These are phyloP conservation scores for Microcyclospora tardicrescens DNA, from an alignment of 2,329 filamentous ascomycete species.

Conservation along the genomic window DNA sequence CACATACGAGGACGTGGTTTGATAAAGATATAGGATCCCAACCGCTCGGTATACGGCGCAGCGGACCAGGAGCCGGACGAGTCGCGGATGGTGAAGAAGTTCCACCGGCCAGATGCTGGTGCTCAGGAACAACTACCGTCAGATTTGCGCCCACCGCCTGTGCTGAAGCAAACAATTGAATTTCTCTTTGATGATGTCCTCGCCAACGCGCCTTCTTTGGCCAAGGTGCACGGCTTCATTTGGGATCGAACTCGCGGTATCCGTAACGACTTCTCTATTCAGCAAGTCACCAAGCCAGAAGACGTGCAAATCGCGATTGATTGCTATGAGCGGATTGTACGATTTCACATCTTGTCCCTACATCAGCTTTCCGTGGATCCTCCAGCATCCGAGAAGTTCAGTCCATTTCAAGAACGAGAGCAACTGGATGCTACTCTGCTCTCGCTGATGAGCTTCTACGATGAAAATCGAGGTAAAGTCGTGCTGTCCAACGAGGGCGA, in stretches of 20 bases:
- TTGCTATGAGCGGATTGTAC: constrained; percentile 49
- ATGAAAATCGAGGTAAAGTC: constrained; percentile 39
- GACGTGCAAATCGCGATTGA: constrained; percentile 46
- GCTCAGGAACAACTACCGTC: constrained; percentile 50
- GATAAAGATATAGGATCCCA: constrained; percentile 21
- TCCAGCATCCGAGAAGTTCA: constrained; percentile 38
- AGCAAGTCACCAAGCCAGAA: constrained; percentile 43
- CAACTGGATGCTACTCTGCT: constrained; percentile 51
- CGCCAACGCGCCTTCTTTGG: constrained; percentile 36
- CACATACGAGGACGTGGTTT: constrained; percentile 5
- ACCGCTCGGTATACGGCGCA: constrained; percentile 11
- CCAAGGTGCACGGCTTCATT: constrained; percentile 47
- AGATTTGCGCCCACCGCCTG: constrained; percentile 45
- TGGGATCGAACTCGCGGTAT: constrained; percentile 54
- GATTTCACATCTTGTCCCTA: constrained; percentile 50
- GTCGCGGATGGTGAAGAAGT: constrained; percentile 50
- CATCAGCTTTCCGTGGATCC: constrained; percentile 43
- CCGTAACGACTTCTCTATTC: constrained; percentile 52
- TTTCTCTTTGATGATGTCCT: constrained; percentile 37
- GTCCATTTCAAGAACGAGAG: constrained; percentile 48
- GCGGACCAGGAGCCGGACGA: constrained; percentile 32
- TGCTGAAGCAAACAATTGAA: constrained; percentile 31
- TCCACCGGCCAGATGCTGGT: constrained; percentile 49
- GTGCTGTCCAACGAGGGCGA: constrained; percentile 47
- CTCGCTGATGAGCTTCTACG: constrained; percentile 48